Percentiles rank a stretch among this genome's conserved stretches.
phyloP scores from a whole-genome alignment of 192 early-diverging fungal species.

The Backusella morwellensis region DNA sequence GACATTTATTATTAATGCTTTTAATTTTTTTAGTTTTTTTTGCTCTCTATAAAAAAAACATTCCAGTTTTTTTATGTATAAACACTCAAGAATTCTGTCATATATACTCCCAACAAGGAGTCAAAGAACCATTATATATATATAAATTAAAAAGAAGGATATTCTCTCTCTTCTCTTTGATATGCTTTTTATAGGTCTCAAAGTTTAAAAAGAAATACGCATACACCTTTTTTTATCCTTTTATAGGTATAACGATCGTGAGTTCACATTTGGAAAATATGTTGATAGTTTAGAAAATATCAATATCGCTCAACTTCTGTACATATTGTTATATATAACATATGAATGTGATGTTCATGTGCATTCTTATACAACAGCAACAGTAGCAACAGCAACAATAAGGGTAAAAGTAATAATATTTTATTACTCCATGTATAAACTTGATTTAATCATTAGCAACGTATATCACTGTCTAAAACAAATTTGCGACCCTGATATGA shows the following conservation, averaged over 20 bases:
- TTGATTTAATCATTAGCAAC: neutral
- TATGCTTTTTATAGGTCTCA: neutral
- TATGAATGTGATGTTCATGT: neutral
- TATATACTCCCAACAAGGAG: neutral
- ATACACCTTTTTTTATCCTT: neutral
- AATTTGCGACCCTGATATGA: neutral
- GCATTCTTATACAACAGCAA: no score
- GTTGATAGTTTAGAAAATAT: neutral
- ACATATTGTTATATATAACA: neutral
- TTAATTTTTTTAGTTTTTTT: no score
- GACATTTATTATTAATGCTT: neutral
- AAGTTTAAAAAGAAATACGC: neutral
- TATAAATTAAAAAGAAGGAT: neutral
- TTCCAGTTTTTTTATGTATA: neutral
- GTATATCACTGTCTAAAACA: neutral
- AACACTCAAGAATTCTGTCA: neutral
- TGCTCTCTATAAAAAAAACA: neutral
- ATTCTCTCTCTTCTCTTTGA: neutral
- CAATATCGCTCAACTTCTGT: neutral
- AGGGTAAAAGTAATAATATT: no score
- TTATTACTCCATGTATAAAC: neutral
- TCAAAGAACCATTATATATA: neutral
- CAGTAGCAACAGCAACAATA: no score
- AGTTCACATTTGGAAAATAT: neutral
- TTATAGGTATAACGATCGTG: neutral